Evolutionary conservation across 345 rosid species (phyloP), one percentile per base, ranked within the genome.

Genomic region (Rubroshorea leprosula): DNA sequence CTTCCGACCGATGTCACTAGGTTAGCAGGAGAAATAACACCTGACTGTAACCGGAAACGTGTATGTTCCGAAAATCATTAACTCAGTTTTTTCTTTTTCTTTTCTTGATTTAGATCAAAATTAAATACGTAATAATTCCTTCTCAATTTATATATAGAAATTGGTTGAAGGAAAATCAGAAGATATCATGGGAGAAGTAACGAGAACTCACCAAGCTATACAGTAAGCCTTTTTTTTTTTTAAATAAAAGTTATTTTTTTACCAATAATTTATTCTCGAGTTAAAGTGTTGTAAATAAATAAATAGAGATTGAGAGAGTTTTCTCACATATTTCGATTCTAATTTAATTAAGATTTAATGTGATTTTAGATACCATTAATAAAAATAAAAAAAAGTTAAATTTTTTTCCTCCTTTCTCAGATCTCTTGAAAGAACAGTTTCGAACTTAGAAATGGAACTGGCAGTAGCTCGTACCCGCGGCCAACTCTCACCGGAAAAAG

Each of bases 141-240:
- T 23, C 48, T 51, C 14, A 44, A 44, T 44, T 43, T 27, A 35
- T 50, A 39, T 56, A 45, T 66, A 91, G 98, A 83, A 60, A 72
- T 13, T 84, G 65, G 70, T 46, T 18, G 87, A 88, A 66, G 90
- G 78, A 58, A 74, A 68, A 62, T 55, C 85, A 0, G 78, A 68
- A 54, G 85, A 82, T 68, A 55, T 85, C 1, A 75, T 79, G 67
- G 92, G 76, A 64, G 85, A 91, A 75, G 90, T 88, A 51, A 61
- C 69, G 0, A 79, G 57, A 70, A 85, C 98, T 12, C 98, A 82
- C 51, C 72, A 85, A 57, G 96, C 90, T 60, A 68, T 85, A 51
- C 71, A 71, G 91, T 85, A 59, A 63, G 78, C 29, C 22, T 20
- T 20, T 6, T 18, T 4, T 0, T 4, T 5, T 46, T 48, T 2